Base-by-base conservation (phyloP, 352 stramenopile species). In the Globisporangium paroecandrum region DNA sequence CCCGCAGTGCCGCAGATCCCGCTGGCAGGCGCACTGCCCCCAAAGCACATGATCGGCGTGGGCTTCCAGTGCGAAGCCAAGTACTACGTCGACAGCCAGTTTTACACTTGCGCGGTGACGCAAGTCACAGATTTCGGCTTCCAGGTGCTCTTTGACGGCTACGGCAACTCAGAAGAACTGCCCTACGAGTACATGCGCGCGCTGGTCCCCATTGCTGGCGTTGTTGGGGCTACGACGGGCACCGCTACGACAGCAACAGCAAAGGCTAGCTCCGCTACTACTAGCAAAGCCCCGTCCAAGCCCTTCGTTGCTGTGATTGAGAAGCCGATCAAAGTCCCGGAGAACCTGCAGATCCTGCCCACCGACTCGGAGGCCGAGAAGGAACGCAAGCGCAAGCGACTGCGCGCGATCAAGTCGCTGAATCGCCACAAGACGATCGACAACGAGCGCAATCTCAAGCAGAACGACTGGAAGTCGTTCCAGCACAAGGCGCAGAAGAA, bases 81-180 rank as follows among this genome's bases (percentile, higher is more conserved):
- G 72, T 96, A 94, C 72, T 94, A 93, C 56, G 82, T 81, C 12
- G 89, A 96, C 62, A 64, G 74, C 5, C 75, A 89, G 60, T 90
- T 89, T 59, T 97, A 97, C 72, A 65, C 78, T 57, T 90, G 82
- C 41, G 72, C 72, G 8, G 79, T 97, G 43, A 87, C 82, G 10
- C 76, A 83, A 18, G 66, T 89, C 25, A 96, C 90, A 7, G 57
- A 68, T 1, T 62, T 89, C 58, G 91, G 91, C 1, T 95, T 91
- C 69, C 87, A 88, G 34, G 85, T 97, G 58, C 69, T 93, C n/a
- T 97, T 96, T 66, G 82, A 90, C 15, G 80, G 85, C 51, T 97
- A 97, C 67, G 89, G 89, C 64, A 97, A 97, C 74, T 86, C 81
- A 54, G 91, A 97, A 68, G 91, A 97, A 72, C 87, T 97, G 43